Evolutionary conservation across 2,329 filamentous ascomycete species (phyloP).

Genomic region (Mollisiaceae sp.): DNA sequence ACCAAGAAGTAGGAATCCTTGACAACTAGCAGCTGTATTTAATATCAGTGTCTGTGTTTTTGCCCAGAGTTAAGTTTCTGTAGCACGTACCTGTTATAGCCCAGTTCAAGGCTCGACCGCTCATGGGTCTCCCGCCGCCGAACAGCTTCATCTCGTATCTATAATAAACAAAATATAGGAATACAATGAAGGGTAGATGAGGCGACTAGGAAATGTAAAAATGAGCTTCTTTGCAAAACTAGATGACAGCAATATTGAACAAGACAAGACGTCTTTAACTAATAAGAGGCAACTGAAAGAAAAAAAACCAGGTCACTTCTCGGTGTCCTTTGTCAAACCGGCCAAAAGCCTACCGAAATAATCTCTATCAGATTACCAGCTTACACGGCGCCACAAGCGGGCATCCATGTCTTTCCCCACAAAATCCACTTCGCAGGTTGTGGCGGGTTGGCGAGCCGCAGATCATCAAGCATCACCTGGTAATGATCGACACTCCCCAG

Average conservation of each 20-base stretch:
- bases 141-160: conserved; percentile 4
- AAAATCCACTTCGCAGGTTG: background rate
- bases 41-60: background rate
- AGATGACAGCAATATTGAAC: too few species aligned
- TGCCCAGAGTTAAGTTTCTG: background rate
- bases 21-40: conserved; percentile 38
- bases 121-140: conserved; percentile 16
- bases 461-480: conserved; percentile 8
- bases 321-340: background rate
- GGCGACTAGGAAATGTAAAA: background rate
- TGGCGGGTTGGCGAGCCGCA: conserved; percentile 5
- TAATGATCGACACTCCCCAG: conserved; percentile 5
- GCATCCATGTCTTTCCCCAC: background rate
- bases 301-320: background rate
- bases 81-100: conserved; percentile 15
- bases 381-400: background rate
- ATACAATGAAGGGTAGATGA: background rate
- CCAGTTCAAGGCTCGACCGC: conserved; percentile 24
- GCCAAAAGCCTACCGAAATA: conserved; percentile 1
- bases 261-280: too few species aligned
- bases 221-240: background rate
- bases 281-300: too few species aligned
- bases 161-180: background rate
- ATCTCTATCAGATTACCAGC: background rate
- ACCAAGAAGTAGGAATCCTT: conserved; percentile 45